Percentiles rank a stretch among this genome's conserved stretches.
phyloP scores from a whole-genome alignment of 2,329 filamentous ascomycete species.

The Sporothrix euskadiensis region DNA sequence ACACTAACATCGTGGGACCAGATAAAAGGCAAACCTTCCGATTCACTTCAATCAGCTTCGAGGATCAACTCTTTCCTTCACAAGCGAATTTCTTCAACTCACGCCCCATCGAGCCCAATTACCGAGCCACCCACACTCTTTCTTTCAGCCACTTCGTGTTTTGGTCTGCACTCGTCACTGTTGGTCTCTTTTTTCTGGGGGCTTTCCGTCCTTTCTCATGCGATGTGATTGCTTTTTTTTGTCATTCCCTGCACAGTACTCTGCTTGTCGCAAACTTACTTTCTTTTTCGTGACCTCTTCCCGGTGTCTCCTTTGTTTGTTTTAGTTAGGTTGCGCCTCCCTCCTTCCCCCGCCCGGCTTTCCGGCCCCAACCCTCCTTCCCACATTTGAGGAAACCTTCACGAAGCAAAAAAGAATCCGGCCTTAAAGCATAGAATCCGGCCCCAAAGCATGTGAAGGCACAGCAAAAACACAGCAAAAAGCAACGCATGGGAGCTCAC shows the following conservation, averaged over 20 bases:
- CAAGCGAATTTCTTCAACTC: constrained; percentile 7
- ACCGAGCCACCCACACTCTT: not conserved
- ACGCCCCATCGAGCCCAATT: not conserved
- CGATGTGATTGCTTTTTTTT: not conserved
- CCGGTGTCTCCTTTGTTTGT: not conserved
- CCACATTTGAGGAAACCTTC: not conserved
- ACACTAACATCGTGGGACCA: not conserved
- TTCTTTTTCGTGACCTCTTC: not conserved
- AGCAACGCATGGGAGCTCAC: not conserved
- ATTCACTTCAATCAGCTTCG: not conserved
- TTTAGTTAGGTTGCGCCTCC: not conserved
- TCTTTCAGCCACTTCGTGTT: not conserved
- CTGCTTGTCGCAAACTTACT: not conserved
- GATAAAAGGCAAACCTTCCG: not conserved
- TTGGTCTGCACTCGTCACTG: not conserved
- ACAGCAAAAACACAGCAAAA: not conserved
- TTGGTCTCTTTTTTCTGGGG: not conserved
- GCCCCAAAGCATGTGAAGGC: constrained; percentile 9
- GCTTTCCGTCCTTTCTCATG: not conserved
- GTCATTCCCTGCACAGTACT: not conserved
- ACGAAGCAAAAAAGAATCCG: not conserved
- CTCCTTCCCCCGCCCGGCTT: not conserved
- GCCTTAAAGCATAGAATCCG: too few relatives aligned
- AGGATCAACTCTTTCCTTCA: not conserved
- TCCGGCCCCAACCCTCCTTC: not conserved